These are phyloP conservation scores for Nannochloris sp. DNA, from an alignment of 139 green algal genomes.

Conservation along the genomic window DNA sequence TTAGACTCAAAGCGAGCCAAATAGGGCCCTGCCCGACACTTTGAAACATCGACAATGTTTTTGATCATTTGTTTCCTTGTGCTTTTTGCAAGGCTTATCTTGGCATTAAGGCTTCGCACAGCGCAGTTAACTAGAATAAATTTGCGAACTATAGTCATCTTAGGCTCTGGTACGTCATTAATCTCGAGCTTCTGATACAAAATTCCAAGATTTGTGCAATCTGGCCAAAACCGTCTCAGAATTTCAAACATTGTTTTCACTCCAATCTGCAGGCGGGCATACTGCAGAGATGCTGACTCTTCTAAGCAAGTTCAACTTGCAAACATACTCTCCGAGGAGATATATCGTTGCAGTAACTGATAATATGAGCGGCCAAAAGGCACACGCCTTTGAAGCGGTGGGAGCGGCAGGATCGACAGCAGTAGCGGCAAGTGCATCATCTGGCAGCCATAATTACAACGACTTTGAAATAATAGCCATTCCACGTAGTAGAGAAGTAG, in stretches of 20 bases:
- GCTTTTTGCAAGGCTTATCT: background rate
- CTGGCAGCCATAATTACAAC: background rate
- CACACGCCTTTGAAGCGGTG: conserved; percentile 27
- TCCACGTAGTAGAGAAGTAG: conserved; percentile 75
- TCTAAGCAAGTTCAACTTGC: conserved; percentile 42
- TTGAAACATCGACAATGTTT: no score
- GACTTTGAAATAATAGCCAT: conserved; percentile 28
- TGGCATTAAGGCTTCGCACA: background rate
- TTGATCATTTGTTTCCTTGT: no score
- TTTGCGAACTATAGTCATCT: conserved; percentile 60
- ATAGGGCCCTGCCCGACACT: no score
- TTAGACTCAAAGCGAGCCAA: no score
- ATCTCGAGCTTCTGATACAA: background rate
- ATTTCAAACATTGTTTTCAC: background rate
- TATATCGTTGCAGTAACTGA: conserved; percentile 76
- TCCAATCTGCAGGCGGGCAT: conserved; percentile 63
- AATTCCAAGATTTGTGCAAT: background rate
- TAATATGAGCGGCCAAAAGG: conserved; percentile 52
- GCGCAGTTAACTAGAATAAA: no score
- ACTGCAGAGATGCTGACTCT: conserved; percentile 87
- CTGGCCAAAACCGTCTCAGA: no score
- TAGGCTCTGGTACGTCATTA: conserved; percentile 65
- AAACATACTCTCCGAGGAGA: conserved; percentile 46
- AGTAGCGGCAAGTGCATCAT: background rate
- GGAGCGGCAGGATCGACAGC: background rate